Base-by-base conservation (phyloP, 1,284 basidiomycete species). In the Boletellus sp. region DNA sequence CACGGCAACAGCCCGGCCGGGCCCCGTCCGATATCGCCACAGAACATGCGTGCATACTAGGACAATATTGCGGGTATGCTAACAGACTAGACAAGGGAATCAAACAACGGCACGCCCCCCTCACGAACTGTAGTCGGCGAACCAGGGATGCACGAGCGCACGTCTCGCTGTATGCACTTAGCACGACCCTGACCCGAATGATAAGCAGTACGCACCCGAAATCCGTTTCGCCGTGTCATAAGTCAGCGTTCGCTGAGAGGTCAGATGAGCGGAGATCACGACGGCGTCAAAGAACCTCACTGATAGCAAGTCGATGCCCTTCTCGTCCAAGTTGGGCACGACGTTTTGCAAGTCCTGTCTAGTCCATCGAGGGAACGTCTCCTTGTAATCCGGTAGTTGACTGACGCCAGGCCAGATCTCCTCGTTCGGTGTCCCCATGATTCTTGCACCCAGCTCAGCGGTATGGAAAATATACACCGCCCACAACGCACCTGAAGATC, bases 141-240 rank as follows among this genome's bases (percentile, higher is more conserved):
- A 91, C 73, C 92, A 96, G 2, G 88, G 83, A 63, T 94, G 91
- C 41, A 74, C 66, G 26, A 95, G 75, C 6, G 91, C 87, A 47
- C 89, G 84, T 74, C 94, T 95, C 36, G 92, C 91, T 88, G 52
- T 3, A 47, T 34, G 33, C 11, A 50, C 43, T 52, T 45, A 56
- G 48, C 25, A 41, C 14, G 40, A 50, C 52, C 41, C 30, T 26
- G 42, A 29, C 36, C 41, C 41, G 25, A 34, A 36, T 20, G 19
- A 32, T 21, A 40, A 59, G 42, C 2, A 27, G 19, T 19, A 39
- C 79, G 57, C 59, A 90, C 90, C 90, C 44, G 94, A 94, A 63
- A 97, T 94, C 46, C 95, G 85, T 65, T 90, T 91, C 26, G 94
- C 86, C 0, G 93, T 93, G 68, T 99, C 94, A 66, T 96, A 99